Base-by-base conservation (phyloP, 345 rosid genomes). In the Aethionema arabicum region DNA sequence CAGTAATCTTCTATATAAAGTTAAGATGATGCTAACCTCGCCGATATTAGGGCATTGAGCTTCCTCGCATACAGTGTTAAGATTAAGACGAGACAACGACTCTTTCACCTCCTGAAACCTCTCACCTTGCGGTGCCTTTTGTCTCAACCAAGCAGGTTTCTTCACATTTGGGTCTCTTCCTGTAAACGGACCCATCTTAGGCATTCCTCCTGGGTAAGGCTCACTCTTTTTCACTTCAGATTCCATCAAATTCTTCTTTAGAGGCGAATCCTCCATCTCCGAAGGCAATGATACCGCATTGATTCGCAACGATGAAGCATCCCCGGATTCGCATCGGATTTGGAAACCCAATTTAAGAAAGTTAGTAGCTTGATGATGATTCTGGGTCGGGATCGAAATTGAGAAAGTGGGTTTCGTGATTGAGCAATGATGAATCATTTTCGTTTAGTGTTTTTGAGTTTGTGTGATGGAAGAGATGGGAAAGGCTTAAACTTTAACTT, bases 41-140 rank as follows among this genome's bases (percentile, higher is more conserved):
- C 97, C 97, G 32, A 90, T 88, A 69, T 95, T 95, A 49, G 99
- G 97, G 72, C 97, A 90, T 68, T 90, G 99, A 33, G 99, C 99
- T 71, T 93, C 99, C 52, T 90, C 91, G 37, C 99, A 93, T 11
- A 93, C 99, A 62, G 97, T 90, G 38, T 86, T 86, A 57, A 95
- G 97, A 11, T 82, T 90, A 53, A 90, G 79, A 40, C 78, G 69
- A 32, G 99, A 84, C 5, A 90, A 72, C 7, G 95, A 79, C 4
- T 82, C 76, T 53, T 95, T 95, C 15, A 95, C 95, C 52, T 88
- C 82, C 21, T 82, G 81, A 68, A 78, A 95, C 76, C 75, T 81
- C 50, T 75, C 84, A 0, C 97, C 99, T 59, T 85, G 92, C 5
- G 96, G 96, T 32, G 97, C 99, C 69, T 69, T 88, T 80, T 95